phyloP scores from a whole-genome alignment of 768 basidiomycete species.

The Pleurotus sapidus region DNA sequence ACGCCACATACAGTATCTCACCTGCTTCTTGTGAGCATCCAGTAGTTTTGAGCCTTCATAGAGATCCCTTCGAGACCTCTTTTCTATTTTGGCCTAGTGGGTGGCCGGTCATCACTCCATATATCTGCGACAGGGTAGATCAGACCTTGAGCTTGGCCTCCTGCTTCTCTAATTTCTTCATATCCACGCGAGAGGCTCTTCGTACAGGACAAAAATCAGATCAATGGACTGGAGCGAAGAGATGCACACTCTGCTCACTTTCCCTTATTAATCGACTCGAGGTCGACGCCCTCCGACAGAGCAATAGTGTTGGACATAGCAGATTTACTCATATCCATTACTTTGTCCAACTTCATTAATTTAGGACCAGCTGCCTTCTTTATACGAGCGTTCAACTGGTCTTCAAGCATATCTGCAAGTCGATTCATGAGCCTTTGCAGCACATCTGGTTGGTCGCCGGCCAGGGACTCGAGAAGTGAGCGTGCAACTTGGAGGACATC shows the following conservation, averaged over 20 bases:
- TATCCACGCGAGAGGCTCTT: constrained; percentile 88
- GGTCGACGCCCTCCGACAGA: constrained; percentile 78
- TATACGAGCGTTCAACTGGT: constrained; percentile 55
- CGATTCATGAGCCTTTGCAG: constrained; percentile 66
- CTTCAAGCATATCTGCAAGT: constrained; percentile 62
- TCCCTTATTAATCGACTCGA: constrained; percentile 92
- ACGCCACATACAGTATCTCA: constrained; percentile 21
- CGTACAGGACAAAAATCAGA: constrained; percentile 9
- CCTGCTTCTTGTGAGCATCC: constrained; percentile 90
- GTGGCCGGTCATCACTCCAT: neutral
- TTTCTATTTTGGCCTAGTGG: constrained; percentile 90
- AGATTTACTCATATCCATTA: constrained; percentile 85
- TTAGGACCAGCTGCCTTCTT: constrained; percentile 62
- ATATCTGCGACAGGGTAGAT: too few relatives aligned
- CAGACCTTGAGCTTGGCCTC: constrained; percentile 89
- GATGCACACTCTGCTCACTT: constrained; percentile 51
- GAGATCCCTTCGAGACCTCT: constrained; percentile 83
- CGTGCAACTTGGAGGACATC: constrained; percentile 78
- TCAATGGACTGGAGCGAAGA: constrained; percentile 7
- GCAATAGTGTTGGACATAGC: constrained; percentile 79
- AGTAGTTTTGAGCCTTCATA: constrained; percentile 97
- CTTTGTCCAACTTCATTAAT: constrained; percentile 76
- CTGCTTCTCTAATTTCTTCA: constrained; percentile 95
- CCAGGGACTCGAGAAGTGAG: constrained; percentile 74
- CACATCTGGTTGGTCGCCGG: constrained; percentile 53